These are phyloP conservation scores for Ceratocystis destructans DNA, from an alignment of 2,329 filamentous ascomycete genomes.

Conservation along the genomic window DNA sequence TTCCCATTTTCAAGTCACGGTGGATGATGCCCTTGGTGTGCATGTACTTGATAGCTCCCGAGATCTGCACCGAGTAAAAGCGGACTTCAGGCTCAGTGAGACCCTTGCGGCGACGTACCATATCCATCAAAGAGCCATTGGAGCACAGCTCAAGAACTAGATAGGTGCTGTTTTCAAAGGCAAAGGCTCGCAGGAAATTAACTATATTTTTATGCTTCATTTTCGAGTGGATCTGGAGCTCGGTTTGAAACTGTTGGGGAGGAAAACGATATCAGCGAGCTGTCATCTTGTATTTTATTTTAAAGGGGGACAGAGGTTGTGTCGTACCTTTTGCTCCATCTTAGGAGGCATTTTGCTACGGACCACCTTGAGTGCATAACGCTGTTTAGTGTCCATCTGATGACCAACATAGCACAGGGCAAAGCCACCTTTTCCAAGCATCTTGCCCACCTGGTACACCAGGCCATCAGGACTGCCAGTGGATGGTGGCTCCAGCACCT, in stretches of 20 bases:
- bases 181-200: slow-evolving; percentile 86
- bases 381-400: slow-evolving; percentile 49
- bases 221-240: slow-evolving; percentile 96
- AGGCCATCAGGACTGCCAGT: slow-evolving; percentile 55
- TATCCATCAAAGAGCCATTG: slow-evolving; percentile 94
- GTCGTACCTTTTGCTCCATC: slow-evolving; percentile 64
- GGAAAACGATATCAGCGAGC: not conserved
- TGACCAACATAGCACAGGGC: slow-evolving; percentile 67
- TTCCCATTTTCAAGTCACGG: slow-evolving; percentile 93
- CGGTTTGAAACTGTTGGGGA: slow-evolving; percentile 50
- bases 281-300: too few species aligned
- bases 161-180: slow-evolving; percentile 78
- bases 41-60: slow-evolving; percentile 95
- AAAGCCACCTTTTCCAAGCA: slow-evolving; percentile 70
- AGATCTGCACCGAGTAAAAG: slow-evolving; percentile 86
- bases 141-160: slow-evolving; percentile 88
- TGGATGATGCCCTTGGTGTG: slow-evolving; percentile 93
- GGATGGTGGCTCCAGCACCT: slow-evolving; percentile 50
- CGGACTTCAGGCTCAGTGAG: slow-evolving; percentile 89
- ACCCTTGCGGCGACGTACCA: slow-evolving; percentile 83
- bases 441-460: slow-evolving; percentile 58
- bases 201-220: slow-evolving; percentile 94
- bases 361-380: slow-evolving; percentile 69
- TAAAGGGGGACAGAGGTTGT: not conserved
- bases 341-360: slow-evolving; percentile 70